Conservation (phyloP, 352 stramenopile genomes). For the Phytophthora cryptogea region DNA sequence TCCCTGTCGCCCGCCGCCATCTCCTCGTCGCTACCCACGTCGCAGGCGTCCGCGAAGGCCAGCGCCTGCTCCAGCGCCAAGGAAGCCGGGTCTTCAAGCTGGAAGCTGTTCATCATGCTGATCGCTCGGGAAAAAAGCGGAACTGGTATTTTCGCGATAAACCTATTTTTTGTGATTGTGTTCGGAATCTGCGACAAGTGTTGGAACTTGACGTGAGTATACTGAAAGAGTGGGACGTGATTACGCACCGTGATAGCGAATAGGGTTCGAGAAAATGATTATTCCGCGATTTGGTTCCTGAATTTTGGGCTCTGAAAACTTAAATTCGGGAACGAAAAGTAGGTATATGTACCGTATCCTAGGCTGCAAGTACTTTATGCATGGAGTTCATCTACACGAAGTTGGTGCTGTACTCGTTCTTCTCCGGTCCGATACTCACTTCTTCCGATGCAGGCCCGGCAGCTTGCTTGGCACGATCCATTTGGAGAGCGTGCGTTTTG, state of each 20-base stretch:
- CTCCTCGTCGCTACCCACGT: conserved; percentile 36
- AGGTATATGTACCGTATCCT: too few relatives aligned
- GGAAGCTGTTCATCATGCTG: conserved; percentile 28
- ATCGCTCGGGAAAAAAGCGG: not conserved
- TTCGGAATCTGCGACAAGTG: conserved; percentile 10
- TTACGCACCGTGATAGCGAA: not conserved
- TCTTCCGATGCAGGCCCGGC: not conserved
- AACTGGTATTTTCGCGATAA: conserved; percentile 1
- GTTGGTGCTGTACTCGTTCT: conserved; percentile 15
- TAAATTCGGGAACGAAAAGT: too few relatives aligned
- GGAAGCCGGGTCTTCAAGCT: conserved; percentile 29
- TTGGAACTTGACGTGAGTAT: conserved; percentile 6
- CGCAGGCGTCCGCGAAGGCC: conserved; percentile 49
- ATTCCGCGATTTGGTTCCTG: not conserved
- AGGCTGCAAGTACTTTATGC: too few relatives aligned
- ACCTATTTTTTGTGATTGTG: conserved; percentile 14
- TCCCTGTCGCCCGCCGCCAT: conserved; percentile 10
- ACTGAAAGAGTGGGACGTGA: not conserved
- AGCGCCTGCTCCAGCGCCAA: conserved; percentile 42
- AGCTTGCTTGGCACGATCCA: conserved; percentile 4
- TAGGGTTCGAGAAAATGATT: conserved; percentile 10
- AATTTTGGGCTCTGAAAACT: too few relatives aligned
- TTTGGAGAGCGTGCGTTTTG: conserved; percentile 8
- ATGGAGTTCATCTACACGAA: conserved; percentile 8
- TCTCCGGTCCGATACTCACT: not conserved